These are phyloP conservation scores for Spiromastix sp. DNA, from an alignment of 2,329 filamentous ascomycete species.

Conservation along the genomic window DNA sequence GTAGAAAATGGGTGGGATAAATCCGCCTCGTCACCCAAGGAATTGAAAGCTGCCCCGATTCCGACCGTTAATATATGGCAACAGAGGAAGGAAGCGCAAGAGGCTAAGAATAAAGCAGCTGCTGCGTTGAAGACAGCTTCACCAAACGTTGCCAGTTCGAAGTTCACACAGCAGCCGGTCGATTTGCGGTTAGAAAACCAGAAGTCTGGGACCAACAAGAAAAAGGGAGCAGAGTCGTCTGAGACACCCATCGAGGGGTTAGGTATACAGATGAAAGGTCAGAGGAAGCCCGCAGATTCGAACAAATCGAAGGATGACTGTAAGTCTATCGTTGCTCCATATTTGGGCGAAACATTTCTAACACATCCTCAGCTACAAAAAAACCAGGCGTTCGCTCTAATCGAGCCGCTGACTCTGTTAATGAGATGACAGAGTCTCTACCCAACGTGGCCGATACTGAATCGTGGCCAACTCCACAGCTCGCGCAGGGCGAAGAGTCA, in stretches of 20 bases:
- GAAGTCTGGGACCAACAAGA: slow-evolving; percentile 32
- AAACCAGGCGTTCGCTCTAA: slow-evolving; percentile 11
- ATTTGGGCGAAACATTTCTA: neutral
- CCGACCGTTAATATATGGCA: slow-evolving; percentile 85
- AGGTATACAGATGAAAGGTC: slow-evolving; percentile 24
- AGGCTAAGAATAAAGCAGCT: slow-evolving; percentile 38
- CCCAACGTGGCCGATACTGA: slow-evolving; percentile 66
- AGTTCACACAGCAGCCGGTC: slow-evolving; percentile 13
- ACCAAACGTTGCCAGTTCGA: slow-evolving; percentile 8
- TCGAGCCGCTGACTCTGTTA: slow-evolving; percentile 10
- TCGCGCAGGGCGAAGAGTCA: slow-evolving; percentile 64
- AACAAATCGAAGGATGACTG: slow-evolving; percentile 33
- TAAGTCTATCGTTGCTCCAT: slow-evolving; percentile 8
- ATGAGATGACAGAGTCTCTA: slow-evolving; percentile 22
- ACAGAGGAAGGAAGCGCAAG: slow-evolving; percentile 59
- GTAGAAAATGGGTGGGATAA: slow-evolving; percentile 49
- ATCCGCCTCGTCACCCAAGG: slow-evolving; percentile 45
- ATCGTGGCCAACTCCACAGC: slow-evolving; percentile 86
- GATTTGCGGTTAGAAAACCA: slow-evolving; percentile 26
- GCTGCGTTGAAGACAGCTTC: slow-evolving; percentile 18
- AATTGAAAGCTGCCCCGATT: slow-evolving; percentile 69
- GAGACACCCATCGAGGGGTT: slow-evolving; percentile 14
- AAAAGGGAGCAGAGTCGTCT: slow-evolving; percentile 21
- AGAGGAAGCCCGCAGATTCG: slow-evolving; percentile 25
- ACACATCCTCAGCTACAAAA: slow-evolving; percentile 11